A percentile compares a stretch with the other conserved stretches of the same genome.
phyloP scores from a whole-genome alignment of 495 filamentous ascomycete species.

The Cladorrhinum samala region DNA sequence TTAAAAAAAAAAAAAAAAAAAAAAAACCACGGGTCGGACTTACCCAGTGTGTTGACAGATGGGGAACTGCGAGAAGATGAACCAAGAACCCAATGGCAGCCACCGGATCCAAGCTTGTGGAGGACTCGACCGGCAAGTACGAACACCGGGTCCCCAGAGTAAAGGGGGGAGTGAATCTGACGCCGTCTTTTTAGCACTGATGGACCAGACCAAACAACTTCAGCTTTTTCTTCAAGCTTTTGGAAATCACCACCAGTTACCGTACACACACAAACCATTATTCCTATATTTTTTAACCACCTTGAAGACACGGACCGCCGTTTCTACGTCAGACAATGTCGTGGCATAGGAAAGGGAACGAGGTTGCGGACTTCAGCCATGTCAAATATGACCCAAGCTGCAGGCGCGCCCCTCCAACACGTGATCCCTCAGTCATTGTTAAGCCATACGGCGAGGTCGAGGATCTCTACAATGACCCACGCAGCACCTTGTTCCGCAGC shows the following conservation, averaged over 20 bases:
- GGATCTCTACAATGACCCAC: background rate
- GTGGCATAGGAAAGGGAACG: background rate
- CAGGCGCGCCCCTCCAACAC: background rate
- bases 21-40: too few relatives aligned
- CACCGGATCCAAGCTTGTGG: too few relatives aligned
- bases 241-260: too few relatives aligned
- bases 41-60: too few relatives aligned
- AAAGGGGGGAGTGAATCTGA: too few relatives aligned
- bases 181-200: too few relatives aligned
- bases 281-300: background rate
- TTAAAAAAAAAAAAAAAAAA: background rate
- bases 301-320: background rate
- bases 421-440: background rate
- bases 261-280: background rate
- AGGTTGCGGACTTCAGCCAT: background rate
- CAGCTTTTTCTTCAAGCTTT: too few relatives aligned
- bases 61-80: too few relatives aligned
- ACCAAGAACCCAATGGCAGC: too few relatives aligned
- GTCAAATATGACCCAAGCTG: background rate
- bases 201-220: too few relatives aligned
- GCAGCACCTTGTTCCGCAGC: background rate
- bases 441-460: background rate
- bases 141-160: too few relatives aligned
- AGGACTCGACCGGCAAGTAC: too few relatives aligned
- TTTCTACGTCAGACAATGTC: background rate